Conservation (phyloP, 2,329 filamentous ascomycete species). For the Sphaerulina populicola region DNA sequence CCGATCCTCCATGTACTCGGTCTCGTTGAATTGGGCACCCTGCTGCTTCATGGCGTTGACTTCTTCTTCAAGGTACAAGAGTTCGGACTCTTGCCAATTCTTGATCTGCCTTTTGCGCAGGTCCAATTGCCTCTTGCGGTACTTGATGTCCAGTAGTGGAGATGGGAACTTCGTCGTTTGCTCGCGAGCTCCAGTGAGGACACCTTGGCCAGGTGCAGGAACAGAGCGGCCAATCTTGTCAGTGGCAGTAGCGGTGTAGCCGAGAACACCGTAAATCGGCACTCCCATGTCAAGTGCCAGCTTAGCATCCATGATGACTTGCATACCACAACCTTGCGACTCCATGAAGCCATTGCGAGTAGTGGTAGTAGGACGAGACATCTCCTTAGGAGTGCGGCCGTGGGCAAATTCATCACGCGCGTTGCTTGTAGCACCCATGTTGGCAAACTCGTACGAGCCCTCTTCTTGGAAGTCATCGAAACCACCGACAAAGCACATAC, state of each 20-base stretch:
- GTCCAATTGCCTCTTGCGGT: slow-evolving; percentile 89
- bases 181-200: slow-evolving; percentile 90
- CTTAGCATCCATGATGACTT: slow-evolving; percentile 95
- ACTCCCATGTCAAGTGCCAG: slow-evolving; percentile 97
- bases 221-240: slow-evolving; percentile 99
- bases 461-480: slow-evolving; percentile 99
- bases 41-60: slow-evolving; percentile 82
- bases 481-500: slow-evolving; percentile 93
- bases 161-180: slow-evolving; percentile 86
- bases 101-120: slow-evolving; percentile 90
- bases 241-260: slow-evolving; percentile 87
- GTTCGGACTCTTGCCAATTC: slow-evolving; percentile 90
- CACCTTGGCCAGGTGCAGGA: slow-evolving; percentile 91
- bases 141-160: slow-evolving; percentile 93
- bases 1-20: slow-evolving; percentile 78
- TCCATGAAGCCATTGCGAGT: slow-evolving; percentile 99
- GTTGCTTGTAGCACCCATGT: slow-evolving; percentile 99
- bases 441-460: slow-evolving; percentile 98
- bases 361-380: slow-evolving; percentile 95
- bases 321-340: slow-evolving; percentile 95
- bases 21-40: slow-evolving; percentile 63
- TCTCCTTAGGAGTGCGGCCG: slow-evolving; percentile 88
- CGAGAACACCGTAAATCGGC: slow-evolving; percentile 90
- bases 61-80: slow-evolving; percentile 88
- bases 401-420: slow-evolving; percentile 93